These are phyloP conservation scores for Scheffersomyces lignicola DNA, from an alignment of 1,139 yeast genomes.

Conservation along the genomic window DNA sequence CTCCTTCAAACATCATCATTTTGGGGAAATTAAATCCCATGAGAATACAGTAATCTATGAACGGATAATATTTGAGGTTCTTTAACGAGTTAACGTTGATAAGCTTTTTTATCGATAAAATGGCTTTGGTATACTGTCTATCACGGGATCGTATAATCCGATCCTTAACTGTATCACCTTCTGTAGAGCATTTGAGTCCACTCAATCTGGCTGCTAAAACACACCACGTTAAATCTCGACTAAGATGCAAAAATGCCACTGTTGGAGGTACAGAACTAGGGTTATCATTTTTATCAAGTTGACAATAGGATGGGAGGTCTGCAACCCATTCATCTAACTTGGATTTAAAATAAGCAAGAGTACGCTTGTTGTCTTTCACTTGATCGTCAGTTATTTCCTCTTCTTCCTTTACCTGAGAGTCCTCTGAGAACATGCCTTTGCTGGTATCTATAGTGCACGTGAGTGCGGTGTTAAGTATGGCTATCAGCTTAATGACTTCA, in stretches of 20 bases:
- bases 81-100: constrained; percentile 12
- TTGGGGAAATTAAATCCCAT: constrained; percentile 21
- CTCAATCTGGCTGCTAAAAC: constrained; percentile 19
- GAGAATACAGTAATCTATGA: constrained; percentile 19
- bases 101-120: constrained; percentile 12
- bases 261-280: constrained; percentile 14
- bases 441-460: constrained; percentile 21
- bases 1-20: constrained; percentile 16
- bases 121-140: constrained; percentile 17
- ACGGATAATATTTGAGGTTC: constrained; percentile 16
- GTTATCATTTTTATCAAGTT: constrained; percentile 9
- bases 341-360: constrained; percentile 17
- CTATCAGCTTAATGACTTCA: constrained; percentile 16
- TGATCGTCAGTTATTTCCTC: neutral
- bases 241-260: constrained; percentile 16
- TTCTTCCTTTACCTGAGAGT: constrained; percentile 3
- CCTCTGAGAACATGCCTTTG: constrained; percentile 10
- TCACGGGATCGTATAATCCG: constrained; percentile 16
- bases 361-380: constrained; percentile 10
- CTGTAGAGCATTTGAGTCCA: constrained; percentile 11
- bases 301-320: constrained; percentile 18
- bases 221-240: constrained; percentile 20
- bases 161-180: constrained; percentile 11
- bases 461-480: constrained; percentile 20
- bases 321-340: constrained; percentile 14